phyloP scores from a whole-genome alignment of 176 grass and related monocot genomes.

The Ampelocalamus luodianensis region DNA sequence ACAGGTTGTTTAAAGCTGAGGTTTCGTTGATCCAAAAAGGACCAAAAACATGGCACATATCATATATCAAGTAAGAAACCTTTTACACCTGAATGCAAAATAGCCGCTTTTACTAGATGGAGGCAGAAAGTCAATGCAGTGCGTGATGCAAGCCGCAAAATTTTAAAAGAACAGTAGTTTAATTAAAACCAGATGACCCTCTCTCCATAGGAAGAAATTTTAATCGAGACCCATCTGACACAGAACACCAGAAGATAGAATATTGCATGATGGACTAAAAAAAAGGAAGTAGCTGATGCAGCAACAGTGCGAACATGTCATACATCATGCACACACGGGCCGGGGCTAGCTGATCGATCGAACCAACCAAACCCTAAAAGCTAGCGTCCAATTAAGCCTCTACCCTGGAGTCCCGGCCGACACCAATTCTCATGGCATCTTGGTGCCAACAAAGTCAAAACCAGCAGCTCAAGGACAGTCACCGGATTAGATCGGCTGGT shows the following conservation, averaged over 20 bases:
- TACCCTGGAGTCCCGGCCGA: constrained; percentile 42
- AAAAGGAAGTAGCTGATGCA: neutral
- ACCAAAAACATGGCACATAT: neutral
- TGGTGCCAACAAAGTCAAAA: constrained; percentile 68
- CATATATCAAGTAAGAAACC: neutral
- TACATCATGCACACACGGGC: neutral
- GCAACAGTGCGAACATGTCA: constrained; percentile 1
- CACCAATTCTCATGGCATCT: constrained; percentile 67
- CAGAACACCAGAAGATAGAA: constrained; percentile 32
- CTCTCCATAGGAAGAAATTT: neutral
- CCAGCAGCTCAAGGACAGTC: constrained; percentile 51
- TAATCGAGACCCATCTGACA: constrained; percentile 35
- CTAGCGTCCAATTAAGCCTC: constrained; percentile 35
- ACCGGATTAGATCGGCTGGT: constrained; percentile 19
- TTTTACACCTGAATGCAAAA: neutral
- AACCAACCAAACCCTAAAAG: constrained; percentile 26
- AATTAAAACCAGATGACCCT: neutral
- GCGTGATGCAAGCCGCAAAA: constrained; percentile 60
- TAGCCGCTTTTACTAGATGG: neutral
- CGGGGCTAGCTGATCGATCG: neutral
- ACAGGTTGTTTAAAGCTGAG: neutral
- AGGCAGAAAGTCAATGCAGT: constrained; percentile 31
- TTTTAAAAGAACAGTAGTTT: neutral
- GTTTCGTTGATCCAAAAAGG: neutral
- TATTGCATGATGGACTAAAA: neutral